Evolutionary conservation across 169 alveolate genomes (phyloP), one percentile per base, ranked within the genome.

Genomic region (Plasmodium cynomolgi): DNA sequence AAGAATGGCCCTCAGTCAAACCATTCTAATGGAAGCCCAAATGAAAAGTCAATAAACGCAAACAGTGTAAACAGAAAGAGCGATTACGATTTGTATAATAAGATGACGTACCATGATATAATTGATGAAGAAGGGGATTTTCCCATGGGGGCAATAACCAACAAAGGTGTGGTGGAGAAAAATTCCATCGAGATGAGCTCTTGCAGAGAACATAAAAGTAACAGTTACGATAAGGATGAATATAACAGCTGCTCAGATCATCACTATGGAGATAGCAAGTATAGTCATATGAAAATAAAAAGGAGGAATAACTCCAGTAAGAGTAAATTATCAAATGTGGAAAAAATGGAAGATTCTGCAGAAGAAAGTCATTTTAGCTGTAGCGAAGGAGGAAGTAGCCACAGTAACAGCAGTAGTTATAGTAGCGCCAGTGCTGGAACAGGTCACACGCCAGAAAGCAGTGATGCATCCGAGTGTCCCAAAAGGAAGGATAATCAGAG

Each of bases 41-140:
- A 62, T 62, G 62, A 77, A 7, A 20, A 54, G 13, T 9, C 47
- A 17, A 20, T 75, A n/a, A 86, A 77, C 29, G 4, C 71, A 34
- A 56, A 26, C 47, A 83, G 37, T 58, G 11, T 37, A 58, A 54
- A 6, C 6, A 58, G 33, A 75, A 31, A 41, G 6, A 75, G 68
- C 26, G 81, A 86, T 31, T 26, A 4, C 26, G 15, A 37, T 15
- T 15, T 20, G 29, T 75, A 86, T 41, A 17, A 86, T 47, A 56
- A 75, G 26, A 74, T 75, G 11, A 44, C 91, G 1, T 90, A 81
- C 54, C 91, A 90, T 39, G 94, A 90, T 68, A 62, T 71, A 39
- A 33, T 41, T 62, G 94, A 90, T 81, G 91, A 80, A 90, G 91
- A 80, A 90, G 83, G 47, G 33, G 44, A 90, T 26, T 3, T 31